These are phyloP conservation scores for Talaromyces piceae DNA, from an alignment of 2,329 filamentous ascomycete genomes.

Conservation along the genomic window DNA sequence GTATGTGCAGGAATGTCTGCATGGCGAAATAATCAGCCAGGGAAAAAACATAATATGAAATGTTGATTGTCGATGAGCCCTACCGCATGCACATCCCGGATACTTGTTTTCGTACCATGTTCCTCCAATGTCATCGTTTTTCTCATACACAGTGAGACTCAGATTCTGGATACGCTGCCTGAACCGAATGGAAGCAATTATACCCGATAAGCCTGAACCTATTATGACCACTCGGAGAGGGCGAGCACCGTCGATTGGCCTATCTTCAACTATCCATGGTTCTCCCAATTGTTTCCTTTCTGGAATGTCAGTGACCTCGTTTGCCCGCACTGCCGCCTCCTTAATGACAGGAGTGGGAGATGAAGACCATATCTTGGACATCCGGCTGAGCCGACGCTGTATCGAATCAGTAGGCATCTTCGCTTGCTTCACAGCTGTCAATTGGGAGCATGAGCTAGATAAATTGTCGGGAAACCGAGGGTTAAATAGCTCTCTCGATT, in stretches of 20 bases:
- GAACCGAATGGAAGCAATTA: conserved; percentile 17
- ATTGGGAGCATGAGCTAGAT: not conserved
- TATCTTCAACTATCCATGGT: conserved; percentile 11
- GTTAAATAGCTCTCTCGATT: no score
- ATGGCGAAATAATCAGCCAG: not conserved
- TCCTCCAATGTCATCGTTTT: conserved; percentile 13
- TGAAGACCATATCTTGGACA: not conserved
- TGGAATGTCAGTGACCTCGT: not conserved
- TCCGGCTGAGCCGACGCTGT: not conserved
- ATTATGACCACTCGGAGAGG: conserved; percentile 16
- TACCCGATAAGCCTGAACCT: conserved; percentile 17
- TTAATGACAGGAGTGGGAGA: not conserved
- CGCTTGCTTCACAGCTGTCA: not conserved
- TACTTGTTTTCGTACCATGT: conserved; percentile 15
- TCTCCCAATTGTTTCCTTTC: not conserved
- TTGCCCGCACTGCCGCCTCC: not conserved
- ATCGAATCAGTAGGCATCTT: not conserved
- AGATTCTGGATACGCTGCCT: conserved; percentile 11
- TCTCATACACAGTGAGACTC: conserved; percentile 12
- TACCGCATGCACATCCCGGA: conserved; percentile 13
- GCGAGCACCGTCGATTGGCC: conserved; percentile 15
- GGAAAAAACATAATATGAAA: not conserved
- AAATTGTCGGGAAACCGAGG: no score
- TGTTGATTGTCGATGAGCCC: no score
- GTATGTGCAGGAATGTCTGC: conserved; percentile 10